Percentiles rank a stretch among this genome's conserved stretches.
These are phyloP conservation scores for Coniochaeta sp. DNA, from an alignment of 2,329 filamentous ascomycete species.

Conservation along the genomic window DNA sequence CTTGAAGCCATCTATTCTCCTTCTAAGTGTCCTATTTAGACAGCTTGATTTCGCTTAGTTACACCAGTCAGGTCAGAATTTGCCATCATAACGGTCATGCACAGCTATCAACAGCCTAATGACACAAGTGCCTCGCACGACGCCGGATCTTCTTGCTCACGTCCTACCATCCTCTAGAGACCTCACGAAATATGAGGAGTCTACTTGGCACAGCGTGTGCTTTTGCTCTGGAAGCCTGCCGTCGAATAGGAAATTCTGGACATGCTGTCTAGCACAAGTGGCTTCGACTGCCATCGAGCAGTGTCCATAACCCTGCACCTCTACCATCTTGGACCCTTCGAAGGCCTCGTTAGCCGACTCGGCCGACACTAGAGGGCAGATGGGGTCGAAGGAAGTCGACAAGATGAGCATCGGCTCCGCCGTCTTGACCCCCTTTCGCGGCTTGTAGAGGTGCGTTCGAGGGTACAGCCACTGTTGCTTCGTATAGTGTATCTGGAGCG, in stretches of 20 bases:
- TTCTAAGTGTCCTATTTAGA: too few relatives aligned
- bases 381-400: constrained; percentile 49
- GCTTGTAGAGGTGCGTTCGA: constrained; percentile 20
- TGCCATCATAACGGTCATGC: too few relatives aligned
- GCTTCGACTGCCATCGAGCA: constrained; percentile 31
- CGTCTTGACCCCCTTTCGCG: constrained; percentile 26
- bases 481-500: constrained; percentile 17
- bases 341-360: constrained; percentile 26
- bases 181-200: constrained; percentile 29
- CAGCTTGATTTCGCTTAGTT: too few relatives aligned
- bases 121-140: too few relatives aligned
- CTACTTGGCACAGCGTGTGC: constrained; percentile 29
- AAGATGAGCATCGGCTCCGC: constrained; percentile 46
- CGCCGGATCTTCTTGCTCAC: too few relatives aligned
- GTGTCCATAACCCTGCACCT: constrained; percentile 35
- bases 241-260: constrained; percentile 27
- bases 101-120: too few relatives aligned
- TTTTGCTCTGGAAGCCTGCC: constrained; percentile 27
- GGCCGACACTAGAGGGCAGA: constrained; percentile 39
- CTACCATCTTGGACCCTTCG: constrained; percentile 28
- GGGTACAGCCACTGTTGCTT: constrained; percentile 24
- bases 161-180: constrained; percentile 19
- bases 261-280: constrained; percentile 24
- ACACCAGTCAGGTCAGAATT: too few relatives aligned
- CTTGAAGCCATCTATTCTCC: too few relatives aligned